Conservation (phyloP, 345 rosid genomes). For the Reutealis trisperma region DNA sequence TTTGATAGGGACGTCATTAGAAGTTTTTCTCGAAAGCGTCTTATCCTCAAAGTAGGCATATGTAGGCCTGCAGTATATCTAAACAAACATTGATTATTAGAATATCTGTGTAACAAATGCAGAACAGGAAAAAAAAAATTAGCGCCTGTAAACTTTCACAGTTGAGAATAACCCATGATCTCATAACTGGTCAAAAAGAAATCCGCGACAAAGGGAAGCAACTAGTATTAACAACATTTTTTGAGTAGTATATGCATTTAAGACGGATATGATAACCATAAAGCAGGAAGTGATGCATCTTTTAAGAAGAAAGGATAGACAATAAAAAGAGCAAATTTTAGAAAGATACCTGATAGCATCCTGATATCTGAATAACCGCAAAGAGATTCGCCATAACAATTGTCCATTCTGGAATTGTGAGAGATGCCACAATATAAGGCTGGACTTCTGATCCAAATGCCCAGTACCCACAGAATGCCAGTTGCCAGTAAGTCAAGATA, state of each 20-base stretch:
- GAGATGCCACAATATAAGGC: constrained; percentile 50
- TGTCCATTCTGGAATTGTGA: constrained; percentile 50
- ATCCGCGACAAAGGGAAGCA: no score
- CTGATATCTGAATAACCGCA: constrained; percentile 54
- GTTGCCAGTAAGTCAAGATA: constrained; percentile 46
- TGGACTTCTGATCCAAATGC: constrained; percentile 53
- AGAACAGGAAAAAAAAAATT: neutral
- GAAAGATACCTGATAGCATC: constrained; percentile 50
- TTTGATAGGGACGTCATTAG: neutral
- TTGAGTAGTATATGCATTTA: no score
- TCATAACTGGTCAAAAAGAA: no score
- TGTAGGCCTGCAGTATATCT: constrained; percentile 66
- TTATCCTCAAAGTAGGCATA: constrained; percentile 48
- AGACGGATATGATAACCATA: no score
- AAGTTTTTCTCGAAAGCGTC: neutral
- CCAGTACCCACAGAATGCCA: constrained; percentile 57
- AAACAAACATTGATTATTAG: neutral
- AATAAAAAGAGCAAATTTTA: neutral
- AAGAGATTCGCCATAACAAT: constrained; percentile 52
- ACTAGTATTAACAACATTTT: no score
- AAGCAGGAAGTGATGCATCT: no score
- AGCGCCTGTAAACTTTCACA: neutral
- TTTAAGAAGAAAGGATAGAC: no score
- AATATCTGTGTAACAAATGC: neutral
- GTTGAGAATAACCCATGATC: no score